Evolutionary conservation across 208 protist genomes (phyloP).

Genomic region (Trypanosoma conorhini): DNA sequence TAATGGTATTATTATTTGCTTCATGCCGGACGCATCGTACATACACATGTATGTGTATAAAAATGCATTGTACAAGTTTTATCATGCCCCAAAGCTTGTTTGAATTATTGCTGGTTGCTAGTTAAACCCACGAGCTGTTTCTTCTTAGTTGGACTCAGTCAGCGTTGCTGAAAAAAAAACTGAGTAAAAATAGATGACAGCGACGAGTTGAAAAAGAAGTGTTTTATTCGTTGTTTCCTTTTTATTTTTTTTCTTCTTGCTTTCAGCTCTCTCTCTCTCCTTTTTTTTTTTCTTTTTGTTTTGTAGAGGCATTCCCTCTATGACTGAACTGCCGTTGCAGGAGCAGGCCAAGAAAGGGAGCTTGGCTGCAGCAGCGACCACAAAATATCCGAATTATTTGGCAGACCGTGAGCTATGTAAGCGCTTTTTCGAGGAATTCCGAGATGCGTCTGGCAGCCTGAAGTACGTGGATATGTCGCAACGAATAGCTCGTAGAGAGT

Average conservation of each 20-base stretch:
- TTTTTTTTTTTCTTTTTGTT: not conserved
- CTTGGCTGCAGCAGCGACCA: constrained; percentile 62
- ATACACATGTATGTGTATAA: not conserved
- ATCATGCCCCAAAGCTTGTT: not conserved
- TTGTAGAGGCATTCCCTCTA: constrained; percentile 6
- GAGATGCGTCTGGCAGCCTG: constrained; percentile 41
- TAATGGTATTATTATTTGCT: not conserved
- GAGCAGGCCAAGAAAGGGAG: constrained; percentile 25
- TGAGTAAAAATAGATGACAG: not conserved
- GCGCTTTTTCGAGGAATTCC: constrained; percentile 68
- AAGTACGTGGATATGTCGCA: constrained; percentile 58
- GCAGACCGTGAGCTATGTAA: constrained; percentile 75
- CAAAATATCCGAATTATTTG: constrained; percentile 83
- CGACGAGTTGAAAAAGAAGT: not conserved
- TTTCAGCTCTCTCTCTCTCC: constrained; percentile 5
- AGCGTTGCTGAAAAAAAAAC: not conserved
- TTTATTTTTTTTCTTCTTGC: not conserved
- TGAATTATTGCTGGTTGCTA: not conserved
- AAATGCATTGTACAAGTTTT: not conserved
- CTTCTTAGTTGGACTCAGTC: not conserved
- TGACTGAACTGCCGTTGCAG: constrained; percentile 7
- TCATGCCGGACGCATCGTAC: not conserved
- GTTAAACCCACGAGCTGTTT: not conserved
- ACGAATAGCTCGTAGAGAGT: constrained; percentile 42
- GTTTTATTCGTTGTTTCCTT: not conserved